These are phyloP conservation scores for Cystofilobasidium bisporidii DNA, from an alignment of 768 basidiomycete genomes.

Conservation along the genomic window DNA sequence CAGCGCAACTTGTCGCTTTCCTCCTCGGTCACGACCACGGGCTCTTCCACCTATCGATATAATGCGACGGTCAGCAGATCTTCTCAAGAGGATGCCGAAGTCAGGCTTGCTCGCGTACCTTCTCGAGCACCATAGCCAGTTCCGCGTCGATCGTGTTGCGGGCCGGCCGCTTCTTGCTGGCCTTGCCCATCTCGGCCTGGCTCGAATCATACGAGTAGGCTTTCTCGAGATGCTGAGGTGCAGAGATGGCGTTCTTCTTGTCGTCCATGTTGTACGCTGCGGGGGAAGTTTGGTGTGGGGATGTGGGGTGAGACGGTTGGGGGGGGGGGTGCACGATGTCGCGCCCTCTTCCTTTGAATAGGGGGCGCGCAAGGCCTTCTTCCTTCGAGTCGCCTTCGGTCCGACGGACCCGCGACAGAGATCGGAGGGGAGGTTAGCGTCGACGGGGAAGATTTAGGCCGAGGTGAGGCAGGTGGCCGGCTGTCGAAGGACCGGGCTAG, in stretches of 20 bases:
- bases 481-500: too few relatives aligned
- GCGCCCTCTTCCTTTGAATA: too few relatives aligned
- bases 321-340: too few relatives aligned
- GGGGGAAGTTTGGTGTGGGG: not conserved
- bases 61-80: too few relatives aligned
- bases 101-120: too few relatives aligned
- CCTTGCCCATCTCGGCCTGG: slow-evolving; percentile 2
- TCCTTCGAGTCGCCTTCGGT: too few relatives aligned
- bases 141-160: not conserved
- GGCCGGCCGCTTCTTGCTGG: not conserved
- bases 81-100: too few relatives aligned
- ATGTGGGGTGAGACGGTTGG: not conserved
- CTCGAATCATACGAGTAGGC: not conserved
- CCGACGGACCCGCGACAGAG: too few relatives aligned
- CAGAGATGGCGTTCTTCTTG: not conserved
- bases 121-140: not conserved
- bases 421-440: too few relatives aligned
- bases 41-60: not conserved
- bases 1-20: slow-evolving; percentile 44
- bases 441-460: too few relatives aligned
- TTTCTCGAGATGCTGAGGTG: not conserved
- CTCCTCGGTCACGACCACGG: slow-evolving; percentile 26
- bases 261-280: not conserved
- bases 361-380: too few relatives aligned
- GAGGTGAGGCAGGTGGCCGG: too few relatives aligned